Conservation (phyloP, 768 basidiomycete genomes). For the Lenzites betulinus region DNA sequence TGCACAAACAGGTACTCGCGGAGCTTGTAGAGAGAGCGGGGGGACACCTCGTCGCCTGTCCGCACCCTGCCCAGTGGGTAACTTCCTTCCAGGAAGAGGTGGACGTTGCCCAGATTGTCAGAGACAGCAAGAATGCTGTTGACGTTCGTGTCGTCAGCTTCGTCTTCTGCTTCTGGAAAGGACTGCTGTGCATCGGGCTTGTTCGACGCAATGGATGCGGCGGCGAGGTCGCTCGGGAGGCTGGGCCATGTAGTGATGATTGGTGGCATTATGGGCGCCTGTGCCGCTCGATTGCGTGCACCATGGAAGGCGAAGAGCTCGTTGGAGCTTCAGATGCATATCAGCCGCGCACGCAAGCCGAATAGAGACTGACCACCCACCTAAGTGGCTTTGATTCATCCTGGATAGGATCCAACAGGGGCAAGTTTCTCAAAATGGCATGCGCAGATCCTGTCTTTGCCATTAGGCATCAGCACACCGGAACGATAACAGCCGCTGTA, state of each 20-base stretch:
- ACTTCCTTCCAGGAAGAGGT: constrained; percentile 74
- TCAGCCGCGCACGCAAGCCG: not conserved
- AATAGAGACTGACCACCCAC: constrained; percentile 43
- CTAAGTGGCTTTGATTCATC: constrained; percentile 68
- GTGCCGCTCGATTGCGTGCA: constrained; percentile 51
- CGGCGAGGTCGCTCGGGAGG: constrained; percentile 52
- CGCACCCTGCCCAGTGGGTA: constrained; percentile 65
- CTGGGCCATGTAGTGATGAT: constrained; percentile 72
- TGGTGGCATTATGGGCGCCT: constrained; percentile 52
- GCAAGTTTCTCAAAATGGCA: constrained; percentile 66
- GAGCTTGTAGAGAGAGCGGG: constrained; percentile 48
- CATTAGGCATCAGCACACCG: constrained; percentile 12
- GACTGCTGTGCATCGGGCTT: constrained; percentile 33
- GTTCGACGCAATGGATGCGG: constrained; percentile 61
- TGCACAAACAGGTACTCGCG: constrained; percentile 48
- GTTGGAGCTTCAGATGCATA: constrained; percentile 53
- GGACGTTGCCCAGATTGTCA: constrained; percentile 58
- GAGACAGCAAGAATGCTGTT: constrained; percentile 63
- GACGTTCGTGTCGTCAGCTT: constrained; percentile 52
- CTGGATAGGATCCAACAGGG: constrained; percentile 68
- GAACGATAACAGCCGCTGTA: not conserved
- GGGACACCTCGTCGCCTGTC: constrained; percentile 34
- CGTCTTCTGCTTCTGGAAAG: constrained; percentile 41
- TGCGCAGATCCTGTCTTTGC: constrained; percentile 76
- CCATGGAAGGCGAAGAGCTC: constrained; percentile 84